Percentiles rank a stretch among this genome's conserved stretches.
phyloP scores from a whole-genome alignment of 371 early-diverging fungal genomes.

The Zychaea mexicana region DNA sequence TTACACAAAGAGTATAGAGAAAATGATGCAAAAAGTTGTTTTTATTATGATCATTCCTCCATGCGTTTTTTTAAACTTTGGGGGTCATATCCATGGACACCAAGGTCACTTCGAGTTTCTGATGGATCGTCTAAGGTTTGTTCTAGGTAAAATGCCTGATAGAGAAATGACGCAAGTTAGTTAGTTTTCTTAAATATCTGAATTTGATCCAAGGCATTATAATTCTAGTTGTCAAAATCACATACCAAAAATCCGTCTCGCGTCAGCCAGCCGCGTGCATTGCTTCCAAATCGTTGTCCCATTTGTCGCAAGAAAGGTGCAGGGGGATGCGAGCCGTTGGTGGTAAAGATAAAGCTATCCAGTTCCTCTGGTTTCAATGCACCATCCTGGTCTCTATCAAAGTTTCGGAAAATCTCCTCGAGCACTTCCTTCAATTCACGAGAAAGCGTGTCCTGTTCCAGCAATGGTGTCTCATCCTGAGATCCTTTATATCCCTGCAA shows the following conservation, averaged over 20 bases:
- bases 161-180: background rate
- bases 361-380: slow-evolving; percentile 49
- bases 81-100: slow-evolving; percentile 60
- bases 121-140: slow-evolving; percentile 62
- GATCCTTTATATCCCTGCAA: slow-evolving; percentile 42
- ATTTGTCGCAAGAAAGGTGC: slow-evolving; percentile 55
- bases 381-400: slow-evolving; percentile 60
- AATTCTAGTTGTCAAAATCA: background rate
- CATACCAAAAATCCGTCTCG: slow-evolving; percentile 56
- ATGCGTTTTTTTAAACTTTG: slow-evolving; percentile 30
- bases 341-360: slow-evolving; percentile 53
- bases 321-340: slow-evolving; percentile 64
- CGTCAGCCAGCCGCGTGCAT: slow-evolving; percentile 52
- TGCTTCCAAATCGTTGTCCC: slow-evolving; percentile 58
- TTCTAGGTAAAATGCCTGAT: slow-evolving; percentile 62
- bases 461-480: slow-evolving; percentile 41
- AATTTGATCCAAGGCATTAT: background rate
- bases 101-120: slow-evolving; percentile 61
- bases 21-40: background rate
- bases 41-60: slow-evolving; percentile 22
- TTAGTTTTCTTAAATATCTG: too few relatives aligned
- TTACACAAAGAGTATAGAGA: background rate
- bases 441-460: slow-evolving; percentile 46
- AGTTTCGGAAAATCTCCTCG: slow-evolving; percentile 47
- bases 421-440: slow-evolving; percentile 42